A percentile compares a stretch with the other conserved stretches of the same genome.
Conservation (phyloP, 2,329 filamentous ascomycete species). For the Aspergillus oerlinghausenensis region DNA sequence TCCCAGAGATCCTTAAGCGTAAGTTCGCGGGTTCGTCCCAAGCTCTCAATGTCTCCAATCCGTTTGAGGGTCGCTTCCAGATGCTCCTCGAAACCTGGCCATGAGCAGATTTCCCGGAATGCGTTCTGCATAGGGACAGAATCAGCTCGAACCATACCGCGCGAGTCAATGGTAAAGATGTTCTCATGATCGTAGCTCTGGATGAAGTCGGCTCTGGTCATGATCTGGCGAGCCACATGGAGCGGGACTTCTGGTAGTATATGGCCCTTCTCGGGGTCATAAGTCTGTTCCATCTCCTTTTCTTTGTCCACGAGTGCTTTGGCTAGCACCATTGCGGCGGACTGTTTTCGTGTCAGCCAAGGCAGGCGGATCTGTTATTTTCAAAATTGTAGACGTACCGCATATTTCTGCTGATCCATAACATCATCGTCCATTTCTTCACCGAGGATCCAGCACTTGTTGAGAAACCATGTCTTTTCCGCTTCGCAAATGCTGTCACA, state of each 20-base stretch:
- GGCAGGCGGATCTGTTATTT: not conserved
- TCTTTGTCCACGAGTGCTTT: slow-evolving; percentile 84
- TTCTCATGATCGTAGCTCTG: slow-evolving; percentile 89
- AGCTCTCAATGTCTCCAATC: slow-evolving; percentile 86
- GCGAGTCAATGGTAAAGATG: slow-evolving; percentile 87
- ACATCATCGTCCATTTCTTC: slow-evolving; percentile 89
- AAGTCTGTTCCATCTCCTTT: slow-evolving; percentile 56
- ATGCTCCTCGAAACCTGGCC: slow-evolving; percentile 74
- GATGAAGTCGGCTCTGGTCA: slow-evolving; percentile 95
- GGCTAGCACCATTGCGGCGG: slow-evolving; percentile 89
- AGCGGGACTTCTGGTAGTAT: slow-evolving; percentile 75
- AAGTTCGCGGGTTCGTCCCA: slow-evolving; percentile 88
- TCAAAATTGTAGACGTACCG: slow-evolving; percentile 52
- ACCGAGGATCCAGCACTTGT: slow-evolving; percentile 73
- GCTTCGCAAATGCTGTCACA: slow-evolving; percentile 68
- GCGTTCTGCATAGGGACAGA: slow-evolving; percentile 95
- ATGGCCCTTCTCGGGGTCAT: slow-evolving; percentile 64
- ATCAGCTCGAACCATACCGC: slow-evolving; percentile 82
- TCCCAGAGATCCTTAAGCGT: slow-evolving; percentile 92
- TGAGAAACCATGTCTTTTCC: slow-evolving; percentile 75
- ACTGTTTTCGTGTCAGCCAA: slow-evolving; percentile 44
- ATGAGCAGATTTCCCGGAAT: slow-evolving; percentile 74
- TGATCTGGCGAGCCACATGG: slow-evolving; percentile 81
- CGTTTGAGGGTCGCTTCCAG: slow-evolving; percentile 77
- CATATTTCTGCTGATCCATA: slow-evolving; percentile 97